Percentiles rank a stretch among this genome's conserved stretches.
Conservation (phyloP, 140 eudicot genomes). For the Stevia rebaudiana region DNA sequence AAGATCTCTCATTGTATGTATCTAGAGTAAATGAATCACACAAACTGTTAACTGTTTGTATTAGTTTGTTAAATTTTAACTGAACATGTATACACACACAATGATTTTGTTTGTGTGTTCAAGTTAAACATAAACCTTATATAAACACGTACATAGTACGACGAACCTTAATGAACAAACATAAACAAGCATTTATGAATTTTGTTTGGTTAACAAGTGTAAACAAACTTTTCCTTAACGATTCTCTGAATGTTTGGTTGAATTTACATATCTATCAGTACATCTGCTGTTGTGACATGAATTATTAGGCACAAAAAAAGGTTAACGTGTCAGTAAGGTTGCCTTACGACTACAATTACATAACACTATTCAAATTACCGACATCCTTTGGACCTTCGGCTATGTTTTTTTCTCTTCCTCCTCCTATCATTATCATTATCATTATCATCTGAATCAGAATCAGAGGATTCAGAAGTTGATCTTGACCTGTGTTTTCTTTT, state of each 20-base stretch:
- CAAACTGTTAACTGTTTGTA: too few species aligned
- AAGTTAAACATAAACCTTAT: too few species aligned
- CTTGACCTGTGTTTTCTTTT: slow-evolving; percentile 73
- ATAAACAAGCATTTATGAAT: too few species aligned
- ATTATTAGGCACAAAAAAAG: background rate
- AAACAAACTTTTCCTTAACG: background rate
- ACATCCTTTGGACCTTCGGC: slow-evolving; percentile 37
- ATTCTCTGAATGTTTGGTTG: background rate
- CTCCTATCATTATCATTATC: too few species aligned
- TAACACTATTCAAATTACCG: slow-evolving; percentile 12
- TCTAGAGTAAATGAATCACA: too few species aligned
- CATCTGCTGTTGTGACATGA: background rate
- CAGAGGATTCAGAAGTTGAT: slow-evolving; percentile 61
- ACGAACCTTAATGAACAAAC: too few species aligned
- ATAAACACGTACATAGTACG: too few species aligned
- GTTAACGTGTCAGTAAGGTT: background rate
- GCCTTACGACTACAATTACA: background rate
- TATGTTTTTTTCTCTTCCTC: slow-evolving; percentile 49
- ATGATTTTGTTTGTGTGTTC: too few species aligned
- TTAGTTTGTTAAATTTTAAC: too few species aligned
- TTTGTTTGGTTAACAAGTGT: too few species aligned
- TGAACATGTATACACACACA: too few species aligned
- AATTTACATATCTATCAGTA: background rate
- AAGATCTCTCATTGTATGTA: too few species aligned
- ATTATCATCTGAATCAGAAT: slow-evolving; percentile 53